These are phyloP conservation scores for Colletotrichum camelliae DNA, from an alignment of 2,329 filamentous ascomycete species.

Conservation along the genomic window DNA sequence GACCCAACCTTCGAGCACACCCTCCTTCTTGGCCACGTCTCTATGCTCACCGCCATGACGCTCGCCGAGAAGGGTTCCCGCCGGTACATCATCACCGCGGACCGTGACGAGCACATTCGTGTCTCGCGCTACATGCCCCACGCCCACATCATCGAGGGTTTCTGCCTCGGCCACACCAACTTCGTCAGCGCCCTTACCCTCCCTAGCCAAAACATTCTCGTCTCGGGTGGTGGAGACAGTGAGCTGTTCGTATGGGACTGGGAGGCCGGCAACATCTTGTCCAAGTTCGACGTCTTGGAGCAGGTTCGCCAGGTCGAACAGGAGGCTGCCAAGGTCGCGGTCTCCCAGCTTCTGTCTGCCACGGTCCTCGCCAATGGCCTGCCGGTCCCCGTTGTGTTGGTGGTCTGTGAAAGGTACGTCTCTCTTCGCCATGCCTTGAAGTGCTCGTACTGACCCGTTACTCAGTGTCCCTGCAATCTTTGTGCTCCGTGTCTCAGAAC, in stretches of 20 bases:
- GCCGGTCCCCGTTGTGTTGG: slow-evolving; percentile 32
- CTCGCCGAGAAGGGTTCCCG: slow-evolving; percentile 50
- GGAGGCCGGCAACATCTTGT: slow-evolving; percentile 59
- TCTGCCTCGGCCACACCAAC: slow-evolving; percentile 85
- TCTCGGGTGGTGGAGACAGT: slow-evolving; percentile 88
- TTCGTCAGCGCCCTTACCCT: slow-evolving; percentile 83
- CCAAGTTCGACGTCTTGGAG: slow-evolving; percentile 57
- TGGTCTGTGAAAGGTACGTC: slow-evolving; percentile 51
- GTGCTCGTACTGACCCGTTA: slow-evolving; percentile 24
- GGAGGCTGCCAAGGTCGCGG: slow-evolving; percentile 48
- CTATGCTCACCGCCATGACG: slow-evolving; percentile 82
- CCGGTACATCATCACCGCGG: slow-evolving; percentile 60
- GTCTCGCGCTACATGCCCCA: slow-evolving; percentile 83
- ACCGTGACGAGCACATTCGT: slow-evolving; percentile 79
- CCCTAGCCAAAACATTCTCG: slow-evolving; percentile 66
- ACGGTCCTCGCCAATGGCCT: slow-evolving; percentile 18
- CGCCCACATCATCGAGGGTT: slow-evolving; percentile 85
- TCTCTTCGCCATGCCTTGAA: slow-evolving; percentile 17
- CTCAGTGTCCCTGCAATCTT: slow-evolving; percentile 67
- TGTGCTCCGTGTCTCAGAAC: slow-evolving; percentile 58
- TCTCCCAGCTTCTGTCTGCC: slow-evolving; percentile 47
- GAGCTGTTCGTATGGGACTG: slow-evolving; percentile 85
- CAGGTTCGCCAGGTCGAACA: slow-evolving; percentile 34
- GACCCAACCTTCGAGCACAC: slow-evolving; percentile 71
- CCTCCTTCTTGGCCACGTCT: slow-evolving; percentile 90